These are phyloP conservation scores for Tulasnella sp. DNA, from an alignment of 768 basidiomycete genomes.

Conservation along the genomic window DNA sequence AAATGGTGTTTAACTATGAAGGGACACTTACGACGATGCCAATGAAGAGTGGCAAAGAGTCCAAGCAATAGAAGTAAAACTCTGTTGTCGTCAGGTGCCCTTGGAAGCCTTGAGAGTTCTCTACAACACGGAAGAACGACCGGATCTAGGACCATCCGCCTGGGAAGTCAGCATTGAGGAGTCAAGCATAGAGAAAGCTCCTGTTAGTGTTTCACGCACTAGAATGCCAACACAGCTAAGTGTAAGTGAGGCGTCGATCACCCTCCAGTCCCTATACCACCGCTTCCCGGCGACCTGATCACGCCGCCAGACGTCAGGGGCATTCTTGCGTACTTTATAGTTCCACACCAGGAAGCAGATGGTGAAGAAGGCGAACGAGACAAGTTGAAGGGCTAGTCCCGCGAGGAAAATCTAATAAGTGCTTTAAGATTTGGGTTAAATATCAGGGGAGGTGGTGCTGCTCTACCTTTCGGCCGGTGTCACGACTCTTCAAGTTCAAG, in stretches of 20 bases:
- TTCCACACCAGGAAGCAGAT: slow-evolving; percentile 7
- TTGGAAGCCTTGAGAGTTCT: slow-evolving; percentile 51
- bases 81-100: slow-evolving; percentile 50
- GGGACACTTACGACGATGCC: slow-evolving; percentile 44
- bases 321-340: slow-evolving; percentile 29
- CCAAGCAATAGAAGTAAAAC: slow-evolving; percentile 51
- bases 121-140: slow-evolving; percentile 46
- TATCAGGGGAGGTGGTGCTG: background rate
- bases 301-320: slow-evolving; percentile 32
- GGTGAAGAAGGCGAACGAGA: slow-evolving; percentile 28
- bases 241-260: slow-evolving; percentile 38
- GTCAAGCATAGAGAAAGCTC: background rate
- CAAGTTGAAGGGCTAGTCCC: slow-evolving; percentile 44
- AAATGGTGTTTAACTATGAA: no score
- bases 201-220: slow-evolving; percentile 26
- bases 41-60: slow-evolving; percentile 54
- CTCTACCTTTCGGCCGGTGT: slow-evolving; percentile 30
- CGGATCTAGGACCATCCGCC: slow-evolving; percentile 32
- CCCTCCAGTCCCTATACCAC: slow-evolving; percentile 50
- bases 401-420: slow-evolving; percentile 39
- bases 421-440: background rate
- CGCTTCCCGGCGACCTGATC: slow-evolving; percentile 27
- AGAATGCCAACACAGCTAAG: slow-evolving; percentile 53
- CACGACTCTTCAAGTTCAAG: slow-evolving; percentile 24
- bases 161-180: background rate